Conservation (phyloP, 495 filamentous ascomycete species). For the Penicillium samsonianum region DNA sequence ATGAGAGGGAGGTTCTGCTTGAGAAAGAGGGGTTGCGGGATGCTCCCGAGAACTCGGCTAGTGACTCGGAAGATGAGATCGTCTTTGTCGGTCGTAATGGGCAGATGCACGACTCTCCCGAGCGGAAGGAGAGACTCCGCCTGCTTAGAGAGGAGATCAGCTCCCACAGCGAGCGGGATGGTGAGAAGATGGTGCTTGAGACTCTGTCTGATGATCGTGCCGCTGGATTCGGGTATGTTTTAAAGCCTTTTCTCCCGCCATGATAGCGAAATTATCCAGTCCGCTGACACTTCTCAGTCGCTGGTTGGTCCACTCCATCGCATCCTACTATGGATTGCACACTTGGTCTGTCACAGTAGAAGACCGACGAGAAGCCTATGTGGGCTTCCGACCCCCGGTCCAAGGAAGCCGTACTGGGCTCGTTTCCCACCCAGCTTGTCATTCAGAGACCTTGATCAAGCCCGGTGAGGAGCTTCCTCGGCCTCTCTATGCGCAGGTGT, state of each 20-base stretch:
- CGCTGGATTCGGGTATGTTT: conserved; percentile 77
- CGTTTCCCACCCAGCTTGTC: conserved; percentile 31
- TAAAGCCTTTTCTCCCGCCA: conserved; percentile 1
- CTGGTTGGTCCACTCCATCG: conserved; percentile 93
- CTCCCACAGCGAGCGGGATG: conserved; percentile 49
- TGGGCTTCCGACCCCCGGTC: conserved; percentile 62
- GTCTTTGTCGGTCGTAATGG: conserved; percentile 86
- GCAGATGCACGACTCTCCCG: conserved; percentile 64
- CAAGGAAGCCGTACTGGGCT: conserved; percentile 32
- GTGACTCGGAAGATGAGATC: conserved; percentile 82
- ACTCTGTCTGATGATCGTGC: conserved; percentile 69
- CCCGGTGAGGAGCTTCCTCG: conserved; percentile 55
- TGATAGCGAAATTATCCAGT: background rate
- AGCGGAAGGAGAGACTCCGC: conserved; percentile 35
- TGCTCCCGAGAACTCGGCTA: conserved; percentile 52
- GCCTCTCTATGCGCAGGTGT: conserved; percentile 64
- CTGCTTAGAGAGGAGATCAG: conserved; percentile 43
- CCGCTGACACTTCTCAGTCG: conserved; percentile 52
- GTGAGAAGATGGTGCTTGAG: conserved; percentile 78
- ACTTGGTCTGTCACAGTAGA: conserved; percentile 81
- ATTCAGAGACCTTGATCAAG: conserved; percentile 33
- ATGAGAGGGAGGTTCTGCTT: conserved; percentile 44
- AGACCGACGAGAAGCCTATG: conserved; percentile 80
- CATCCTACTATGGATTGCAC: conserved; percentile 85
- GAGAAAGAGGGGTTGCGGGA: conserved; percentile 51